These are phyloP conservation scores for Fusarium oligoseptatum DNA, from an alignment of 2,329 filamentous ascomycete genomes.

Conservation along the genomic window DNA sequence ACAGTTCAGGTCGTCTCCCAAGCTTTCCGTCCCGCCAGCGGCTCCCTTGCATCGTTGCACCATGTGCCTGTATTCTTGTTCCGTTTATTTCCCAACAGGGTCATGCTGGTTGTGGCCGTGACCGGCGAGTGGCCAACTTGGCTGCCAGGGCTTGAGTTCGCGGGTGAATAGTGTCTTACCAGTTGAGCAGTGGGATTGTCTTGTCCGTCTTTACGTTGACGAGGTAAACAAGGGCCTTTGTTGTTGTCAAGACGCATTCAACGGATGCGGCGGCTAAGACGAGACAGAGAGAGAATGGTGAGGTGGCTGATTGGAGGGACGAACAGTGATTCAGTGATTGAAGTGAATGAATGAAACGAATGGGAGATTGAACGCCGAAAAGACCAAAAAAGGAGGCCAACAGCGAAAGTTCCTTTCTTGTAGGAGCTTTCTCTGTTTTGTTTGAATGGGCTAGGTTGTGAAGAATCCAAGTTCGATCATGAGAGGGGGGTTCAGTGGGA, in stretches of 20 bases:
- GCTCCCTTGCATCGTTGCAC: constrained; percentile 16
- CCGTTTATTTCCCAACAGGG: constrained; percentile 13
- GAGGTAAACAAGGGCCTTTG: constrained; percentile 6
- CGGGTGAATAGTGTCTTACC: constrained; percentile 33
- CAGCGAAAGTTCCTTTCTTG: constrained; percentile 1
- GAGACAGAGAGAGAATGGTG: constrained; percentile 9
- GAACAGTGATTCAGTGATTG: constrained; percentile 1
- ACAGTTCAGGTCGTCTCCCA: constrained; percentile 29
- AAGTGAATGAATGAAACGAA: constrained; percentile 11
- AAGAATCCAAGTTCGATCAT: constrained; percentile 15
- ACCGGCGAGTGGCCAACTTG: constrained; percentile 21
- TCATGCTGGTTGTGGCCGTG: constrained; percentile 31
- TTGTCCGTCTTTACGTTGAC: constrained; percentile 27
- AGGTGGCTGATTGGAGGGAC: constrained; percentile 1
- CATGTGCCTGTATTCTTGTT: constrained; percentile 6
- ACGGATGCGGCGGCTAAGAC: constrained; percentile 25
- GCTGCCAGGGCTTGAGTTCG: constrained; percentile 15
- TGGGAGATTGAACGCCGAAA: background rate
- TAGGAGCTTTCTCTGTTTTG: background rate
- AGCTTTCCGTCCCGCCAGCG: constrained; percentile 24
- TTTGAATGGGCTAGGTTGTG: background rate
- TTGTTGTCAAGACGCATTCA: constrained; percentile 22
- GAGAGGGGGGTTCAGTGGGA: background rate
- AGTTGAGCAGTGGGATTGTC: constrained; percentile 22
- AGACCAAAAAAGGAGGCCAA: constrained; percentile 16